Evolutionary conservation across 495 filamentous ascomycete genomes (phyloP).

Genomic region (Lentithecium fluviatile): DNA sequence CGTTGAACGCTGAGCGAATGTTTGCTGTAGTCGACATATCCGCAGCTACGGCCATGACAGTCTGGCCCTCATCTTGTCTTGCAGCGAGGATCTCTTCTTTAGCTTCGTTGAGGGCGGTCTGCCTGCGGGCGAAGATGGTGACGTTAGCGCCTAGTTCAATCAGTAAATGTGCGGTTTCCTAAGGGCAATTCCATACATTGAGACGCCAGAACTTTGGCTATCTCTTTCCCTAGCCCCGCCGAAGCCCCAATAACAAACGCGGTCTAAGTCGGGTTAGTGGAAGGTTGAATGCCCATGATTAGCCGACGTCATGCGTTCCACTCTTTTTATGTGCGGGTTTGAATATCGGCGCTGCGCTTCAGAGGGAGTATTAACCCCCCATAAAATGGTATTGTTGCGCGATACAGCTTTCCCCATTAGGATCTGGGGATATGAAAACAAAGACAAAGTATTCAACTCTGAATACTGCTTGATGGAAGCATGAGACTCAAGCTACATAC

Average conservation of each 20-base stretch:
- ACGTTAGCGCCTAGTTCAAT: neutral
- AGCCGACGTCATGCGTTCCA: too few species aligned
- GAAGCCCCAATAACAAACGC: slow-evolving; percentile 38
- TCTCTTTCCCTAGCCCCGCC: slow-evolving; percentile 36
- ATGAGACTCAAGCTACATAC: too few species aligned
- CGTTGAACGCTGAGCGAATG: slow-evolving; percentile 34
- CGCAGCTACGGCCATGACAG: slow-evolving; percentile 29
- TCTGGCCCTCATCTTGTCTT: slow-evolving; percentile 22
- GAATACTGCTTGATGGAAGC: too few species aligned
- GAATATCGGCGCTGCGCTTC: too few species aligned
- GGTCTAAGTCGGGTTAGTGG: slow-evolving; percentile 20
- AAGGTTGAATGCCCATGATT: too few species aligned
- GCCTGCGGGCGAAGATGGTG: neutral
- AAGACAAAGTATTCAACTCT: too few species aligned
- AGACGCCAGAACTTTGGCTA: slow-evolving; percentile 36
- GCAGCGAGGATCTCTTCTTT: slow-evolving; percentile 24
- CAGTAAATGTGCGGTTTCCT: neutral
- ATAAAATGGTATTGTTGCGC: too few species aligned
- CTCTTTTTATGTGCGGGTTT: too few species aligned
- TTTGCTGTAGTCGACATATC: slow-evolving; percentile 13
- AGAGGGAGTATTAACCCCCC: too few species aligned
- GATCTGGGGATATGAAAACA: too few species aligned
- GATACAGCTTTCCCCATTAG: too few species aligned
- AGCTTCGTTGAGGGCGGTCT: slow-evolving; percentile 32
- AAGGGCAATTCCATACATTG: slow-evolving; percentile 19